Conservation (phyloP, 805 yeast genomes). For the Yarrowia hollandica region DNA sequence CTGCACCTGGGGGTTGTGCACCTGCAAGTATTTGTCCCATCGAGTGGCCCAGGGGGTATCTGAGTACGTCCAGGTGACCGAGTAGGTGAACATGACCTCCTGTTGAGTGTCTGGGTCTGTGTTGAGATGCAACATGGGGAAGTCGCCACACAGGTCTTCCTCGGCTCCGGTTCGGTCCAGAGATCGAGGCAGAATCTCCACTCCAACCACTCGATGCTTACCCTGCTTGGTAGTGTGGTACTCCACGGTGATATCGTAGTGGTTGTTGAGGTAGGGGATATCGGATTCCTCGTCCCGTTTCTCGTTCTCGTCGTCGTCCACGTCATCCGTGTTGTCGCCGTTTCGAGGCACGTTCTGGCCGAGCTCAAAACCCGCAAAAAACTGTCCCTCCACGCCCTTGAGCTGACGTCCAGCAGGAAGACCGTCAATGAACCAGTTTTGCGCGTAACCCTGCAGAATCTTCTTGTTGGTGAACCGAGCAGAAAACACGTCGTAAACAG, state of each 20-base stretch:
- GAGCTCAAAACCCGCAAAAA: slow-evolving; percentile 80
- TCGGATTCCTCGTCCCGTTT: slow-evolving; percentile 35
- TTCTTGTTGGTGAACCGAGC: slow-evolving; percentile 73
- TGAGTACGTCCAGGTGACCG: slow-evolving; percentile 70
- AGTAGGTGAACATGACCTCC: slow-evolving; percentile 76
- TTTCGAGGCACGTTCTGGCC: slow-evolving; percentile 45
- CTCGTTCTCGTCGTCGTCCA: slow-evolving; percentile 50
- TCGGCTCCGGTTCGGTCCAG: slow-evolving; percentile 43
- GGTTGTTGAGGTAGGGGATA: slow-evolving; percentile 69
- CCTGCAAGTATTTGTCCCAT: slow-evolving; percentile 96
- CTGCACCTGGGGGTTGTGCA: slow-evolving; percentile 88
- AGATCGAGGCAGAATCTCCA: slow-evolving; percentile 71
- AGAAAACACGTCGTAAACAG: slow-evolving; percentile 60
- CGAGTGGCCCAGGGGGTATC: slow-evolving; percentile 93
- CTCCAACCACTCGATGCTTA: slow-evolving; percentile 87
- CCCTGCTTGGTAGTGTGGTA: slow-evolving; percentile 73
- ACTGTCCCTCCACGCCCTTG: slow-evolving; percentile 54
- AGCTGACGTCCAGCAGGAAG: slow-evolving; percentile 71
- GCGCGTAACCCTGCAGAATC: slow-evolving; percentile 77
- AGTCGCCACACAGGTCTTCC: slow-evolving; percentile 37
- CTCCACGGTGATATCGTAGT: slow-evolving; percentile 74
- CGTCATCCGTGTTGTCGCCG: slow-evolving; percentile 54
- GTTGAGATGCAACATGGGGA: slow-evolving; percentile 32
- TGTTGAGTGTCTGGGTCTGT: slow-evolving; percentile 55
- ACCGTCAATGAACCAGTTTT: slow-evolving; percentile 94